Evolutionary conservation across 208 protist genomes (phyloP).

Genomic region (Jaenimonas drosophilae): DNA sequence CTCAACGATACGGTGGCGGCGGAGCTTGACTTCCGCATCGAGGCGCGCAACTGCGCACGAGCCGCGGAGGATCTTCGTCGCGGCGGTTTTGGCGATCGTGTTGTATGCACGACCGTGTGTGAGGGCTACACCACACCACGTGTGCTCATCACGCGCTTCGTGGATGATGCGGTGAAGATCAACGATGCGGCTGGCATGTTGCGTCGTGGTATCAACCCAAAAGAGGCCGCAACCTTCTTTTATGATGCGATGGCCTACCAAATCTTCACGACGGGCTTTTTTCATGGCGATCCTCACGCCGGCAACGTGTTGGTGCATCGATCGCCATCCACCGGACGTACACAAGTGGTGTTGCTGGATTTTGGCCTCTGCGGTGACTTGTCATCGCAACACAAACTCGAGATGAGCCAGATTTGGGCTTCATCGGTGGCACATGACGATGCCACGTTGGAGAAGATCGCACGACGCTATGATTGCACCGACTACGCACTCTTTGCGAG

Average conservation of each 20-base stretch:
- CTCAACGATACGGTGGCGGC: slow-evolving; percentile 78
- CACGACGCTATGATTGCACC: slow-evolving; percentile 40
- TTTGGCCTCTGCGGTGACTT: slow-evolving; percentile 93
- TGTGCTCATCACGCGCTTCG: slow-evolving; percentile 64
- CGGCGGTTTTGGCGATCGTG: slow-evolving; percentile 55
- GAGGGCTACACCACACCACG: slow-evolving; percentile 50
- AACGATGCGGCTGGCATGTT: slow-evolving; percentile 55
- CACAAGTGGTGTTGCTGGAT: slow-evolving; percentile 90
- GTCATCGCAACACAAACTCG: slow-evolving; percentile 24
- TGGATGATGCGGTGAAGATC: slow-evolving; percentile 64
- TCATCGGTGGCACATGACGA: slow-evolving; percentile 59
- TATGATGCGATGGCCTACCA: slow-evolving; percentile 88
- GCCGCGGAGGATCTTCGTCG: slow-evolving; percentile 55
- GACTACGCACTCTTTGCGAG: slow-evolving; percentile 80
- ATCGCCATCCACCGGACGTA: slow-evolving; percentile 24
- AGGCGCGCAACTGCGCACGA: slow-evolving; percentile 87
- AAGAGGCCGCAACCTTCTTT: slow-evolving; percentile 50
- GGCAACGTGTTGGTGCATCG: slow-evolving; percentile 90
- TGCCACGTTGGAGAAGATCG: slow-evolving; percentile 26
- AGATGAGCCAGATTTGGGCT: slow-evolving; percentile 73
- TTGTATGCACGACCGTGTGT: slow-evolving; percentile 58
- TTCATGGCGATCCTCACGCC: slow-evolving; percentile 92
- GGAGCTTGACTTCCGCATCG: slow-evolving; percentile 92
- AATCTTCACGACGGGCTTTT: slow-evolving; percentile 91
- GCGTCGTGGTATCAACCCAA: slow-evolving; percentile 36